Percentiles rank a stretch among this genome's conserved stretches.
Evolutionary conservation across 1,139 yeast species (phyloP).

Genomic region (Arxiozyma telluris): DNA sequence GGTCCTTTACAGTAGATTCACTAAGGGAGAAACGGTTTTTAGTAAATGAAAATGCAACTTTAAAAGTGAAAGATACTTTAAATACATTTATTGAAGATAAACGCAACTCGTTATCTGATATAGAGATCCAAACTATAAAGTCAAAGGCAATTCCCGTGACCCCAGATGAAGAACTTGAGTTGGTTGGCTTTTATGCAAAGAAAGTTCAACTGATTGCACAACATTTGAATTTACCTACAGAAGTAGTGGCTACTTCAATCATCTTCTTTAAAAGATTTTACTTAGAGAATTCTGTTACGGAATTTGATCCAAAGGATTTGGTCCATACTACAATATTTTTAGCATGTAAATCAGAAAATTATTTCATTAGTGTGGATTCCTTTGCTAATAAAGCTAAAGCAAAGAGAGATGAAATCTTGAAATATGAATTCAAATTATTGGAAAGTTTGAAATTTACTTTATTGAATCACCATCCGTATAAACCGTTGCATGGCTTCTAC

Average conservation of each 20-base stretch:
- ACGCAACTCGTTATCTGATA: slow-evolving; percentile 28
- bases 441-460: slow-evolving; percentile 72
- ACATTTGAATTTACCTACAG: slow-evolving; percentile 52
- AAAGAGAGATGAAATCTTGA: slow-evolving; percentile 55
- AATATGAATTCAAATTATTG: slow-evolving; percentile 67
- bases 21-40: slow-evolving; percentile 40
- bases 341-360: slow-evolving; percentile 89
- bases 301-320: slow-evolving; percentile 75
- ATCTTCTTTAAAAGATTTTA: slow-evolving; percentile 77
- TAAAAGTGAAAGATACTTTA: slow-evolving; percentile 35
- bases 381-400: slow-evolving; percentile 65
- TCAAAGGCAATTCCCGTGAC: slow-evolving; percentile 44
- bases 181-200: slow-evolving; percentile 62
- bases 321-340: slow-evolving; percentile 79
- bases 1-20: slow-evolving; percentile 69
- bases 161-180: slow-evolving; percentile 58
- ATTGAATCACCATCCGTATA: slow-evolving; percentile 77
- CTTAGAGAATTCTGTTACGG: slow-evolving; percentile 71
- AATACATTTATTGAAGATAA: slow-evolving; percentile 31
- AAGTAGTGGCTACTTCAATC: slow-evolving; percentile 73
- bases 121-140: slow-evolving; percentile 32
- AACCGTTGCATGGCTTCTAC: slow-evolving; percentile 85
- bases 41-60: slow-evolving; percentile 47
- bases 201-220: slow-evolving; percentile 56
- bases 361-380: slow-evolving; percentile 76